phyloP scores from a whole-genome alignment of 306 rosid species.

The Vigna radiata region DNA sequence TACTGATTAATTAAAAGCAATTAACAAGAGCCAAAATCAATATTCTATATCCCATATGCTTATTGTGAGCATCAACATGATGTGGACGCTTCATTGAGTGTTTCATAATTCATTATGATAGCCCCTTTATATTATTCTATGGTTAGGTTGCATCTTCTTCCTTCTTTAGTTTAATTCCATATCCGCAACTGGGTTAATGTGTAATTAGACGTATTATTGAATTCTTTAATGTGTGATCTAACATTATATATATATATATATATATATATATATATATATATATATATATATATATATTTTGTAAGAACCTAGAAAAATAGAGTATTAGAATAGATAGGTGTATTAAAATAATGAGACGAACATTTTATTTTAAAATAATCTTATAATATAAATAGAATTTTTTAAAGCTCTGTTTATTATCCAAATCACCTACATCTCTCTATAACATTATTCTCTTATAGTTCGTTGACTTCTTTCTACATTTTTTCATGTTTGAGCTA shows the following conservation, averaged over 20 bases:
- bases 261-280: too few relatives aligned
- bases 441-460: too few relatives aligned
- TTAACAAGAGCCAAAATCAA: conserved; percentile 14
- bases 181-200: neutral
- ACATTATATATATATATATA: neutral
- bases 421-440: too few relatives aligned
- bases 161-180: conserved; percentile 35
- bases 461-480: too few relatives aligned
- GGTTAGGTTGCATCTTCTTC: conserved; percentile 23
- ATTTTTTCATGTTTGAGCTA: too few relatives aligned
- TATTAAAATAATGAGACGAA: too few relatives aligned
- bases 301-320: too few relatives aligned
- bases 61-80: conserved; percentile 34
- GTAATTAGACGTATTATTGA: neutral
- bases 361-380: too few relatives aligned
- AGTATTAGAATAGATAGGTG: too few relatives aligned
- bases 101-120: conserved; percentile 3
- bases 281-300: too few relatives aligned
- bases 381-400: too few relatives aligned
- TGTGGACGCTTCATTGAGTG: conserved; percentile 8
- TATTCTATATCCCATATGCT: neutral
- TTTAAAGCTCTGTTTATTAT: too few relatives aligned
- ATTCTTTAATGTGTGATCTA: neutral
- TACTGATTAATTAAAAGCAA: conserved; percentile 16
- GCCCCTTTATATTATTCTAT: conserved; percentile 18